phyloP scores from a whole-genome alignment of 352 stramenopile species.

The Pythium guiyangense region DNA sequence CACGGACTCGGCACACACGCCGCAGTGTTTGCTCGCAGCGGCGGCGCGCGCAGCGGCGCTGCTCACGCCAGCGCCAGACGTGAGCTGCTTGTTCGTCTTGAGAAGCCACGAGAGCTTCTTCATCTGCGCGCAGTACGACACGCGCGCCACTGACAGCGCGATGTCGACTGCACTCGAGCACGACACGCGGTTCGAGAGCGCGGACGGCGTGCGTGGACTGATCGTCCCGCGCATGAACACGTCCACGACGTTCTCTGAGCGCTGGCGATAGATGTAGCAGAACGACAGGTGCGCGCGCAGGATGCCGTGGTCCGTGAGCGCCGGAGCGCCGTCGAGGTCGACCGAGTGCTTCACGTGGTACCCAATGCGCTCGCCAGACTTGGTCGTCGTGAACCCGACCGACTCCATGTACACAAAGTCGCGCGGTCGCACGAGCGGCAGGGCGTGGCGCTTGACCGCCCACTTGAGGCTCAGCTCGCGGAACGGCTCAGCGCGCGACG shows the following conservation, averaged over 20 bases:
- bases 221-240: slow-evolving; percentile 35
- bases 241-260: slow-evolving; percentile 40
- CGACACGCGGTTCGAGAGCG: slow-evolving; percentile 4
- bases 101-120: slow-evolving; percentile 13
- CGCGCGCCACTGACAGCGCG: slow-evolving; percentile 3
- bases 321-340: slow-evolving; percentile 36
- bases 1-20: neutral
- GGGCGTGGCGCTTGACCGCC: slow-evolving; percentile 40
- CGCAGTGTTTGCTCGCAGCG: too few relatives aligned
- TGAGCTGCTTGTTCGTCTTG: slow-evolving; percentile 2
- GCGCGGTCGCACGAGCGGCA: slow-evolving; percentile 44
- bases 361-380: slow-evolving; percentile 42
- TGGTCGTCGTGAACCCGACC: slow-evolving; percentile 31
- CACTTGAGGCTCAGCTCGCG: slow-evolving; percentile 45
- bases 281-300: slow-evolving; percentile 50
- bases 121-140: slow-evolving; percentile 9
- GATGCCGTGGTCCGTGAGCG: slow-evolving; percentile 26
- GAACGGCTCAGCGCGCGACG: slow-evolving; percentile 38
- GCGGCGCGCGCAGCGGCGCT: neutral
- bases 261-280: slow-evolving; percentile 48
- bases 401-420: slow-evolving; percentile 64
- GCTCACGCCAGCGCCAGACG: neutral
- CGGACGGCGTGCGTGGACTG: slow-evolving; percentile 24
- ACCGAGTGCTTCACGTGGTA: slow-evolving; percentile 67
- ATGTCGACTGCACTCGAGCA: slow-evolving; percentile 3